Base-by-base conservation (phyloP, 2,329 filamentous ascomycete genomes). In the Ceratocystiopsis minuta region DNA sequence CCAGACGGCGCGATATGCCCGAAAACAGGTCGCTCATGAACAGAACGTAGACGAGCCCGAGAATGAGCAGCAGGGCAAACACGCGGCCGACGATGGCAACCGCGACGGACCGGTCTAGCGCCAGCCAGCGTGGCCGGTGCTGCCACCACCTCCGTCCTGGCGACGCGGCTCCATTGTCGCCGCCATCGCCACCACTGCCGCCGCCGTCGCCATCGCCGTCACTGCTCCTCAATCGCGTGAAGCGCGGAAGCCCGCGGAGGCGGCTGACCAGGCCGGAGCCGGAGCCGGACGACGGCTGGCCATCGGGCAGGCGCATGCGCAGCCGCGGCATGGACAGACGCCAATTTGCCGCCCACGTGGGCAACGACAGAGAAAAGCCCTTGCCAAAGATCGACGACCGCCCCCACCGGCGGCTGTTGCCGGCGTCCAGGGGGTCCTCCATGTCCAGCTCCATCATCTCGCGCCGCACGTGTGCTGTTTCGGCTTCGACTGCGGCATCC, bases 371-470 rank as follows among this genome's bases (percentile, higher is more conserved):
- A 7, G 62, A 63, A 46, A 70, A 67, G 17, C 64, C 63, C 56
- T 75, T 75, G 40, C 66, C 63, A 65, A 68, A 75, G 41, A 63
- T 55, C 3, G 62, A 65, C 18, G 64, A 56, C 28, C 60, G 57
- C 12, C 45, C 51, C 20, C 42, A 53, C 44, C 46, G 60, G 54
- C 45, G 47, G 11, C 32, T 31, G 17, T 16, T 36, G 16, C 13
- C 13, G 13, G 17, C 36, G 39, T 62, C 57, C 17, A 61, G 54
- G 24, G 75, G 74, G 50, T 92, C 85, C 52, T 85, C 72, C 36
- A 92, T 74, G 51, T 92, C 85, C 70, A 93, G 77, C 68, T 95
- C 81, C 55, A 92, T 75, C 64, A 96, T 79, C 60, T 90, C 83
- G 50, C 80, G 72, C 48, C 83, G 76, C 52, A 90, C 69, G 48